phyloP scores from a whole-genome alignment of 805 yeast species.

The Metschnikowia baotianmanensis region DNA sequence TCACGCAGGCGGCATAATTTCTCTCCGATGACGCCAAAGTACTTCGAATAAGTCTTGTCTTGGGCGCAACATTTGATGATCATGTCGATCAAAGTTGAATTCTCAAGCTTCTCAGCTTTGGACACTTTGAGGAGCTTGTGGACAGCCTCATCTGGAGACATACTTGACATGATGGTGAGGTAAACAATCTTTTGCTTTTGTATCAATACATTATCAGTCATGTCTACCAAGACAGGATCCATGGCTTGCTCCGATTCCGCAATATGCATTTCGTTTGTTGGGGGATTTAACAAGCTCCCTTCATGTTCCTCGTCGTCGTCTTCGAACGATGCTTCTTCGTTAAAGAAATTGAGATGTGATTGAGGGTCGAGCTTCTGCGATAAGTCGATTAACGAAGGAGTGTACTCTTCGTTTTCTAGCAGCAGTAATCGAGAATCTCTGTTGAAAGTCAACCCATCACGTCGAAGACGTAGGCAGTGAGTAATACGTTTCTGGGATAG shows the following conservation, averaged over 20 bases:
- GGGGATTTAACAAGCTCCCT: not conserved
- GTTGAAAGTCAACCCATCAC: conserved; percentile 22
- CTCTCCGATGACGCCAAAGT: conserved; percentile 75
- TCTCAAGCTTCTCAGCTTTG: conserved; percentile 19
- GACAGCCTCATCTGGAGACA: conserved; percentile 90
- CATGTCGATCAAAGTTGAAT: conserved; percentile 59
- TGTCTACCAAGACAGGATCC: not conserved
- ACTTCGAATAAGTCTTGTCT: conserved; percentile 82
- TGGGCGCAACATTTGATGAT: conserved; percentile 79
- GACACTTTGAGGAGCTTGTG: conserved; percentile 67
- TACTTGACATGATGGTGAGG: conserved; percentile 79
- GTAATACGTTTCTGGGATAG: conserved; percentile 9
- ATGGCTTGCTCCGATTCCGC: not conserved
- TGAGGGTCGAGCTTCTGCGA: conserved; percentile 50
- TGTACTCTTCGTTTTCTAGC: too few species aligned
- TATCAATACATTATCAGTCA: conserved; percentile 37
- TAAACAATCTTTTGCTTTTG: conserved; percentile 76
- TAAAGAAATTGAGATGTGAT: conserved; percentile 49
- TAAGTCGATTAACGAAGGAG: conserved; percentile 49
- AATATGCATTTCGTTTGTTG: not conserved
- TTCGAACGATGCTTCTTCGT: conserved; percentile 48
- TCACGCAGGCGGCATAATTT: conserved; percentile 51
- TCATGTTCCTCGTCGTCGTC: conserved; percentile 37
- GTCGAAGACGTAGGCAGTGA: conserved; percentile 11
- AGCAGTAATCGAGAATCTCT: too few species aligned